Evolutionary conservation across 495 filamentous ascomycete species (phyloP).

Genomic region (Daldinia vernicosa): DNA sequence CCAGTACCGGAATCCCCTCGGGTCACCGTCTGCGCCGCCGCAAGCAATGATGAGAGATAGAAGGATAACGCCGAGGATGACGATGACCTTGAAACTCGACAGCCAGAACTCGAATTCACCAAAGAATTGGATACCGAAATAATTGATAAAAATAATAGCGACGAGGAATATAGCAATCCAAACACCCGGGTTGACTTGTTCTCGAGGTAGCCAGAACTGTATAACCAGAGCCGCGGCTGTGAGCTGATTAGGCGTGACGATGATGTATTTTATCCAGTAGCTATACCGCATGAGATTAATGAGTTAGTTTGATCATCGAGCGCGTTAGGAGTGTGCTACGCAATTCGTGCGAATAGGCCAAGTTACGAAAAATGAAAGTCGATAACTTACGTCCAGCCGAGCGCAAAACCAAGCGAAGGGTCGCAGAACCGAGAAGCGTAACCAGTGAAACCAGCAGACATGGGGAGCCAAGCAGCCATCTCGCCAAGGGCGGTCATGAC

Average conservation of each 20-base stretch:
- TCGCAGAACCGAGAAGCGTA: slow-evolving; percentile 82
- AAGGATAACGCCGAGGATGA: slow-evolving; percentile 72
- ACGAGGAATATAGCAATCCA: slow-evolving; percentile 76
- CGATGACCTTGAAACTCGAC: slow-evolving; percentile 71
- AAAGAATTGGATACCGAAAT: slow-evolving; percentile 71
- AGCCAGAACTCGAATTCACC: slow-evolving; percentile 89
- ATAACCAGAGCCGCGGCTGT: slow-evolving; percentile 78
- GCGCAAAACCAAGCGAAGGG: slow-evolving; percentile 79
- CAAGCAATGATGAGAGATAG: slow-evolving; percentile 74
- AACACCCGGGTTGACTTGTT: slow-evolving; percentile 73
- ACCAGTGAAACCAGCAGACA: slow-evolving; percentile 65
- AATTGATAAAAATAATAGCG: slow-evolving; percentile 69
- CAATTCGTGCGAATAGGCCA: background rate
- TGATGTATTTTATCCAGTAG: slow-evolving; percentile 70
- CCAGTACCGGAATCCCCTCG: slow-evolving; percentile 84
- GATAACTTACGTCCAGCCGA: slow-evolving; percentile 73
- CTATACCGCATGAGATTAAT: slow-evolving; percentile 51
- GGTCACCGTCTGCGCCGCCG: slow-evolving; percentile 78
- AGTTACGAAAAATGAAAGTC: slow-evolving; percentile 48
- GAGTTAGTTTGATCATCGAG: background rate
- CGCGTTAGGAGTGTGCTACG: background rate
- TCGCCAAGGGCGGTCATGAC: slow-evolving; percentile 63
- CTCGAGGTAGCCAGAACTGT: slow-evolving; percentile 70
- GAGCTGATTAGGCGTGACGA: slow-evolving; percentile 80
- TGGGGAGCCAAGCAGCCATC: slow-evolving; percentile 73